Base-by-base conservation (phyloP, 1,284 basidiomycete genomes). In the Ustilago esculenta region DNA sequence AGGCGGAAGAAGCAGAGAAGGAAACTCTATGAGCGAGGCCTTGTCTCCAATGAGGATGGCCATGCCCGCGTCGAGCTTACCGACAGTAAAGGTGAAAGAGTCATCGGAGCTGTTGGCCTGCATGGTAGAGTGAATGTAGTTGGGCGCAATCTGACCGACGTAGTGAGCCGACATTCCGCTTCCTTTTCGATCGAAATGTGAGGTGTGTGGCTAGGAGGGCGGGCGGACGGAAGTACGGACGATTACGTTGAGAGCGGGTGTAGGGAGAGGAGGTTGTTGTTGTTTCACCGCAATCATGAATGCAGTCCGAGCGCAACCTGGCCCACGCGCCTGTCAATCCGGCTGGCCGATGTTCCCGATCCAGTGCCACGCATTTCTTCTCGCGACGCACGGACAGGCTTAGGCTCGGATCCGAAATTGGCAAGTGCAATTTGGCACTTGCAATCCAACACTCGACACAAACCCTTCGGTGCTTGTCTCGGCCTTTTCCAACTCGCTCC, bases 1-100 rank as follows among this genome's bases (percentile, higher is more conserved):
- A 1, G 53, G 61, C 5, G 80, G 80, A 5, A 81, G 67, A 10
- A 81, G 71, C 4, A 81, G 64, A 21, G 77, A 75, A n/a, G 80
- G 80, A 20, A 81, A 81, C 54, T 81, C 80, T 52, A 81, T 81
- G n/a, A 81, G 65, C 5, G 77, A 80, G 1, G 80, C 80, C 36
- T 77, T 73, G 23, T 80, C 75, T 24, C 80, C 80, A 24, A 81
- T 80, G 56, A 81, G 73, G 57, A 81, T 81, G 34, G 80, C 80
- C 78, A 79, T 77, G 51, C 74, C 75, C 12, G 75, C 76, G 61
- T 79, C 68, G 45, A 81, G 76, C 71, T 81, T 81, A 51, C 80
- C 80, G 27, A 81, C 77, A 32, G 80, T 81, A 44, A 81, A 81
- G 21, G 76, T 79, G 66, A 66, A 71, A 3, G 57, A 61, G 18